Base-by-base conservation (phyloP, 2,329 filamentous ascomycete genomes). In the Capronia epimyces region DNA sequence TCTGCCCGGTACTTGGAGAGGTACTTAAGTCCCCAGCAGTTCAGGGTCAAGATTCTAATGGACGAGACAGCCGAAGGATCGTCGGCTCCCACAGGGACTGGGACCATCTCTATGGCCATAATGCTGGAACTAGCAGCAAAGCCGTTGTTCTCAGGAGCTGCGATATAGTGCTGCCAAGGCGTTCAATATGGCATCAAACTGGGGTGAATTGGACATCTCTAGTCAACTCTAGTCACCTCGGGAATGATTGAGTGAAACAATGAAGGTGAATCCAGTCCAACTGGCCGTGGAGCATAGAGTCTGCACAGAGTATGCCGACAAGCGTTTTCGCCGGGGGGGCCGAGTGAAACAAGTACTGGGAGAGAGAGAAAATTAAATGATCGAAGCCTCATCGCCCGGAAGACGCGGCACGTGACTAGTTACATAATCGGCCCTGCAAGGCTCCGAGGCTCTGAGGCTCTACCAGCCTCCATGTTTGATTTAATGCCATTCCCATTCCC, bases 11-110 rank as follows among this genome's bases (percentile, higher is more conserved):
- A 80, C 59, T 84, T 83, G 45, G 90, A 84, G 64, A 97, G 77
- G 72, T 82, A 89, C 64, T 94, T 91, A 55, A 97, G 82, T 45
- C 93, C 93, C 91, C 93, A 97, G 80, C 89, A 96, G 71, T 98
- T 98, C 67, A 95, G 81, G 3, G 88, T 93, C 59, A 96, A 73
- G 60, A 97, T 77, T 64, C 86, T 84, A 65, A 97, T 56, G 4
- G 49, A 39, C 13, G 43, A 49, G 20, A 43, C 36, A 5, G 15
- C 39, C 13, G 43, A 43, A 20, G 3, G 34, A 7, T 9, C 15
- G 6, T 22, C 29, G 3, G n/a, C 20, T 9, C 34, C 7, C 4
- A 15, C 8, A 18, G 34, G 5, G 7, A 37, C 8, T 18, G 34
- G 34, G 3, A 37, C 34, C 34, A 37, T 37, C 12, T 37, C 34